A percentile compares a stretch with the other conserved stretches of the same genome.
phyloP scores from a whole-genome alignment of 176 grass and related monocot genomes.

The Hordeum vulgare region MorexV3_pseudomolecules_assembly NC_058520.1:450052914-450053413 shows the following conservation, averaged over 20 bases:
- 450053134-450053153: no score
- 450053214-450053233: no score
- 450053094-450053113: no score
- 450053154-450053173: no score
- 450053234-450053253: background rate
- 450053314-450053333: background rate
- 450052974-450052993: background rate
- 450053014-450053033: background rate
- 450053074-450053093: no score
- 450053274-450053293: background rate
- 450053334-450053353: background rate
- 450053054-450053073: background rate
- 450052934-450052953: background rate
- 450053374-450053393: background rate
- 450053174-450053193: no score
- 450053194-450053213: no score
- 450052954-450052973: background rate
- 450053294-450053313: background rate
- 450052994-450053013: no score
- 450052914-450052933: background rate
- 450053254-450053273: background rate
- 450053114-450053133: no score
- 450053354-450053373: background rate
- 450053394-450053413: background rate
- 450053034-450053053: background rate